These are phyloP conservation scores for Hypoxylon sp. DNA, from an alignment of 2,329 filamentous ascomycete species.

Conservation along the genomic window DNA sequence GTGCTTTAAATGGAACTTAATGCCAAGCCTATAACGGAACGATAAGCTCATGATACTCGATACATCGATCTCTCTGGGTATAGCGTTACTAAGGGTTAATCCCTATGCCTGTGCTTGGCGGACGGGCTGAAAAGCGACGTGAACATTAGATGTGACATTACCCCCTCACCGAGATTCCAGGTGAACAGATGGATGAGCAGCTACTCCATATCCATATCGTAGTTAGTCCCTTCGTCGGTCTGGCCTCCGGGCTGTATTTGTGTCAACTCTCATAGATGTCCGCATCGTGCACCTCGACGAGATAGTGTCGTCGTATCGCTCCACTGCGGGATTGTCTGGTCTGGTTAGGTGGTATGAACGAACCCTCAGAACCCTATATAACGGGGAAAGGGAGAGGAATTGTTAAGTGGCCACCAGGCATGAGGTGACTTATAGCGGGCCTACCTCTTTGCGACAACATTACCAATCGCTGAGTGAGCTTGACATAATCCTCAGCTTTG, in stretches of 20 bases:
- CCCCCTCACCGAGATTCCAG: slow-evolving; percentile 6
- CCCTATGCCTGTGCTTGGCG: too few relatives aligned
- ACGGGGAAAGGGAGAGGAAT: not conserved
- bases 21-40: not conserved
- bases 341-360: not conserved
- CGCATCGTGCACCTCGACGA: not conserved
- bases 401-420: not conserved
- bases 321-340: not conserved
- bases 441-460: slow-evolving; percentile 1
- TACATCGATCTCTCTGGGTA: not conserved
- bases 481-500: not conserved
- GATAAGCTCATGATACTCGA: not conserved
- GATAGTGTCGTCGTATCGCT: slow-evolving; percentile 10
- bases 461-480: slow-evolving; percentile 9
- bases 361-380: not conserved
- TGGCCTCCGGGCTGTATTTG: not conserved
- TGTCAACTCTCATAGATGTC: not conserved
- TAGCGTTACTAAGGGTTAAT: too few relatives aligned
- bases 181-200: not conserved
- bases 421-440: slow-evolving; percentile 1
- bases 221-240: not conserved
- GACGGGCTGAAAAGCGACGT: not conserved
- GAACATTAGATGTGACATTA: not conserved
- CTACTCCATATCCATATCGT: not conserved
- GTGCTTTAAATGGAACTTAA: slow-evolving; percentile 22